phyloP scores from a whole-genome alignment of 1,284 basidiomycete genomes.

The Ustilago bromivora region DNA sequence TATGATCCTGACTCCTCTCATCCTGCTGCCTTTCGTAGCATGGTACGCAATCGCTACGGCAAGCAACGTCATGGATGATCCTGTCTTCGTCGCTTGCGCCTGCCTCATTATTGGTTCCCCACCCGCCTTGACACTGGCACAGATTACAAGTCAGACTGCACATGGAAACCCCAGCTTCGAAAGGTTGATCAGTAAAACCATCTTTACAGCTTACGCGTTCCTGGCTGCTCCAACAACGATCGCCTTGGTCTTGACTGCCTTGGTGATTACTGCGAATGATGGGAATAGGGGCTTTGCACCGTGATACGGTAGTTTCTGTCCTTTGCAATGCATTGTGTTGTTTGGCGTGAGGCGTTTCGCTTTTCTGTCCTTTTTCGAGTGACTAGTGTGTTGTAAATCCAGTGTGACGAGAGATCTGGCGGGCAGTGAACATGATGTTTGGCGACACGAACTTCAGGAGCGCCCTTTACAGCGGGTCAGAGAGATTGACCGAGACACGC shows the following conservation, averaged over 20 bases:
- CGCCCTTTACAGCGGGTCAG: too few species aligned
- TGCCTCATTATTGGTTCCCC: conserved; percentile 82
- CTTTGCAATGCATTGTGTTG: neutral
- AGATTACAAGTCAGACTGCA: conserved; percentile 85
- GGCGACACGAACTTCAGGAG: too few species aligned
- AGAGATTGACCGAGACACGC: neutral
- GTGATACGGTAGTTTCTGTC: neutral
- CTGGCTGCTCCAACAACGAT: conserved; percentile 66
- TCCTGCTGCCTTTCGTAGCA: conserved; percentile 73
- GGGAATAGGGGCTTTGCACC: conserved; percentile 24
- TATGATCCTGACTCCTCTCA: conserved; percentile 85
- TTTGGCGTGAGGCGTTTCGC: too few species aligned
- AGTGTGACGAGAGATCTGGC: neutral
- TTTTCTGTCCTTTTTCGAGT: neutral
- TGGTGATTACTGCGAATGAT: conserved; percentile 61
- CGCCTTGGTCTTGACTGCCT: conserved; percentile 57
- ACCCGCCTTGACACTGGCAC: conserved; percentile 74
- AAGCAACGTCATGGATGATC: conserved; percentile 71
- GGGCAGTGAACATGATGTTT: too few species aligned
- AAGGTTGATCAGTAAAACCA: conserved; percentile 78
- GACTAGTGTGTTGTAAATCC: neutral
- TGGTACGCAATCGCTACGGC: conserved; percentile 51
- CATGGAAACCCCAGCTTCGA: conserved; percentile 87
- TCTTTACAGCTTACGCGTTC: conserved; percentile 68
- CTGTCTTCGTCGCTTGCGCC: conserved; percentile 84